Base-by-base conservation (phyloP, 78 protist species). In the Neovahlkampfia damariscottae region DNA sequence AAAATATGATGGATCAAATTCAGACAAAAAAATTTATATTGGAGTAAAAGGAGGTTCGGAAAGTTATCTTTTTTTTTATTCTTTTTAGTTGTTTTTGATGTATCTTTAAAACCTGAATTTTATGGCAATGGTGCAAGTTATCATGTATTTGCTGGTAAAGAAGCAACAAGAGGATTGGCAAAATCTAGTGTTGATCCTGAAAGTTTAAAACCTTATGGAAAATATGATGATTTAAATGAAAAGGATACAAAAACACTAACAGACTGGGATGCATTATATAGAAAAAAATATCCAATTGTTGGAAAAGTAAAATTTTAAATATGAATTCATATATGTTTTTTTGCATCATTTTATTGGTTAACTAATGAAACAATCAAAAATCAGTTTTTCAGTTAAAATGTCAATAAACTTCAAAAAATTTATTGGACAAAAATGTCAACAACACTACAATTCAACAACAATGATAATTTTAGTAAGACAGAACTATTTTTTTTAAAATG, bases 81-180 rank as follows among this genome's bases (percentile, higher is more conserved):
- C n/a, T n/a, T n/a, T n/a, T n/a, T n/a, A n/a, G 62, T 34, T 2
- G 37, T 79, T 31, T 79, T 79, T 36, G 83, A 79, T 8, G 83
- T 79, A 40, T 36, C 79, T 32, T 19, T 30, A 3, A 79, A 79
- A 8, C 83, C 76, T 0, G 74, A 74, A 27, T 28, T 68, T 28
- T 84, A 84, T 37, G 87, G 86, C n/a, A 79, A 75, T 27, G 83
- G 83, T 4, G 2, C 37, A 8, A 19, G 81, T 19, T 84, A 84
- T 69, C n/a, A 41, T 5, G 37, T 82, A 8, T 84, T 84, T 6
- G 83, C 87, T 7, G 87, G 87, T 2, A 50, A 81, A n/a, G 87
- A 84, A n/a, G 78, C 59, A 28, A 35, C 75, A 29, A 32, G 75
- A 1, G 70, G 80, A 8, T 75, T 84, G 8, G 87, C 82, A 0